A percentile compares a stretch with the other conserved stretches of the same genome.
phyloP scores from a whole-genome alignment of 2,329 filamentous ascomycete genomes.

The Epichloe sibirici region DNA sequence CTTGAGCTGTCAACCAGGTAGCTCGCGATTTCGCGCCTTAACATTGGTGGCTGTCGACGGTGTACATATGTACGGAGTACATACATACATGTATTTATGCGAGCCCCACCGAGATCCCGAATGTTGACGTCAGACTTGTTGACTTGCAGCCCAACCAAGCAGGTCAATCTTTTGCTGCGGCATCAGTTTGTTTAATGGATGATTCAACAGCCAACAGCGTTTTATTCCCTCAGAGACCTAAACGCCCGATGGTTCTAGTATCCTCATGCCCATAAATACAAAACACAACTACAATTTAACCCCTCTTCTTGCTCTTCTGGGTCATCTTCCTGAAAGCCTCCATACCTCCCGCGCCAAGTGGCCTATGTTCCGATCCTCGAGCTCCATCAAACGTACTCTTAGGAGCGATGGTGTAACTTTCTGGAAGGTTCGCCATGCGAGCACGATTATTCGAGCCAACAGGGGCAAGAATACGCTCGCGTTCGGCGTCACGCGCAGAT shows the following conservation, averaged over 20 bases:
- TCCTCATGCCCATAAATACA: background rate
- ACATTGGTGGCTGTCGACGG: background rate
- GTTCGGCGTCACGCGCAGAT: conserved; percentile 36
- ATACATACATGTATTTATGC: background rate
- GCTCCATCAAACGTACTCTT: conserved; percentile 48
- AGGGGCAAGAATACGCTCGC: conserved; percentile 47
- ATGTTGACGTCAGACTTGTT: background rate
- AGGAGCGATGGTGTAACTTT: conserved; percentile 47
- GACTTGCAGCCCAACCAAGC: background rate
- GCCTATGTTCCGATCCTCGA: conserved; percentile 39
- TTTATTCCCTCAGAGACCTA: background rate
- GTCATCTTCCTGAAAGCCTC: conserved; percentile 57
- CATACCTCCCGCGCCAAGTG: conserved; percentile 49
- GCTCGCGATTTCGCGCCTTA: background rate
- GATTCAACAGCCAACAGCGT: background rate
- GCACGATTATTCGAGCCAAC: conserved; percentile 43
- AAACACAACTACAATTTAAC: conserved; percentile 1
- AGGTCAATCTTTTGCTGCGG: background rate
- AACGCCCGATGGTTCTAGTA: background rate
- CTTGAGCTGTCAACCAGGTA: background rate
- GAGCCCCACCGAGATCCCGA: background rate
- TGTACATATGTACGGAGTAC: background rate
- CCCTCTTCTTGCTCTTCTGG: conserved; percentile 46
- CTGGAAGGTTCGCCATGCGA: conserved; percentile 39
- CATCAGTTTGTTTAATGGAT: background rate